phyloP scores from a whole-genome alignment of 2,329 filamentous ascomycete species.

The Colletotrichum sp. region DNA sequence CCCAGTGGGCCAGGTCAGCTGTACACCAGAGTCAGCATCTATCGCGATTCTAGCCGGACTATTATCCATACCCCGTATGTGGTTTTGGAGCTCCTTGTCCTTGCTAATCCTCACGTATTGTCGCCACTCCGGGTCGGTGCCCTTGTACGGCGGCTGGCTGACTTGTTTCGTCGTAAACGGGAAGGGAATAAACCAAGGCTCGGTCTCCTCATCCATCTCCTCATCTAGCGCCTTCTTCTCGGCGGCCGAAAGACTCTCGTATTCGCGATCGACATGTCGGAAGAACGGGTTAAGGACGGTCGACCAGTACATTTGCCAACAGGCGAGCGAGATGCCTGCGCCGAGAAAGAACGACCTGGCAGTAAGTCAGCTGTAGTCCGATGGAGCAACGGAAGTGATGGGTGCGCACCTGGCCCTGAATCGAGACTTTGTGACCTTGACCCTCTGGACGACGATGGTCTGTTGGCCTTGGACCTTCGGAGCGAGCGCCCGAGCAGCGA shows the following conservation, averaged over 20 bases:
- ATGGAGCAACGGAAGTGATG: background rate
- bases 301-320: constrained; percentile 48
- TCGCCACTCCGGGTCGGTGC: constrained; percentile 67
- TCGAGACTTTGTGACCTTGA: constrained; percentile 6
- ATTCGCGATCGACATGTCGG: constrained; percentile 46
- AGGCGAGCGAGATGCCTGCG: constrained; percentile 37
- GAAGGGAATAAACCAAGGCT: constrained; percentile 64
- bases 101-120: constrained; percentile 64
- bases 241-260: constrained; percentile 45
- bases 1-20: constrained; percentile 52
- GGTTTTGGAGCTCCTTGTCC: constrained; percentile 51
- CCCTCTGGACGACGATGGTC: constrained; percentile 20
- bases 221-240: constrained; percentile 45
- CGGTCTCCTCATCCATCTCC: constrained; percentile 46
- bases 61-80: constrained; percentile 36
- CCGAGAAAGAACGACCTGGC: constrained; percentile 32
- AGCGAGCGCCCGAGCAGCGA: constrained; percentile 13
- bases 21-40: constrained; percentile 22
- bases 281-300: constrained; percentile 53
- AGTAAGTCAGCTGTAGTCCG: background rate
- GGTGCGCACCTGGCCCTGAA: constrained; percentile 10
- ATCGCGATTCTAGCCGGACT: background rate
- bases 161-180: constrained; percentile 61
- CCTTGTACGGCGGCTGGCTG: constrained; percentile 55
- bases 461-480: background rate